Evolutionary conservation across 345 rosid genomes (phyloP), one percentile per base, ranked within the genome.

Genomic region (Pseudoturritis turrita): DNA sequence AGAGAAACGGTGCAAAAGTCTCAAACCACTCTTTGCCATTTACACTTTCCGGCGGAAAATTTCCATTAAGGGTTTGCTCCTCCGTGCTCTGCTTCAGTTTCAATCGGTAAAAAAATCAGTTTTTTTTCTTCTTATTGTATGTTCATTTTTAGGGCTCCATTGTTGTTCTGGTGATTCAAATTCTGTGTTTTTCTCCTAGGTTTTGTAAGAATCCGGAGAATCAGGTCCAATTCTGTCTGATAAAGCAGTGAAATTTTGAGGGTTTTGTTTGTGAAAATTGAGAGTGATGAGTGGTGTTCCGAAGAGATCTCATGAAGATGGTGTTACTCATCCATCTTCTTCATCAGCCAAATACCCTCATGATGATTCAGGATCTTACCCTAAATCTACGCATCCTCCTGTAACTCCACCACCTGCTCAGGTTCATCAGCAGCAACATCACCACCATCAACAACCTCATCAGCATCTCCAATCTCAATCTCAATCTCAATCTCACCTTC

Each of bases 291-390:
- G 94, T 68, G 85, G 87, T 70, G 81, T 79, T 70, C 93, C 96
- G 2, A 95, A 91, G 81, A 83, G 96, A 86, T 73, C 90, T 71
- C 96, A 87, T 17, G 97, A 95, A 65, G 97, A 91, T 49, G 89
- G 82, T 66, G 84, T 81, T 68, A 82, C 80, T 71, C 87, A 83
- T 70, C 82, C 83, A 66, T 78, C 98, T 73, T 81, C 91, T 67
- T 80, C 93, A 44, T 79, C 96, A 35, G 79, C 81, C 2, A 92
- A 92, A 67, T 90, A 85, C 71, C 81, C 88, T 5, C 90, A 87
- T 36, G 99, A 95, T 5, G 99, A 95, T 65, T 35, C 79, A 1
- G 53, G 79, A 4, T 49, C 81, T 31, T 87, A 87, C 69, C 89
- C 97, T 36, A 91, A 86, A 80, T 45, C 88, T 53, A 44, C 85